Base-by-base conservation (phyloP, 2,329 filamentous ascomycete genomes). In the Penicillium expansum region DNA sequence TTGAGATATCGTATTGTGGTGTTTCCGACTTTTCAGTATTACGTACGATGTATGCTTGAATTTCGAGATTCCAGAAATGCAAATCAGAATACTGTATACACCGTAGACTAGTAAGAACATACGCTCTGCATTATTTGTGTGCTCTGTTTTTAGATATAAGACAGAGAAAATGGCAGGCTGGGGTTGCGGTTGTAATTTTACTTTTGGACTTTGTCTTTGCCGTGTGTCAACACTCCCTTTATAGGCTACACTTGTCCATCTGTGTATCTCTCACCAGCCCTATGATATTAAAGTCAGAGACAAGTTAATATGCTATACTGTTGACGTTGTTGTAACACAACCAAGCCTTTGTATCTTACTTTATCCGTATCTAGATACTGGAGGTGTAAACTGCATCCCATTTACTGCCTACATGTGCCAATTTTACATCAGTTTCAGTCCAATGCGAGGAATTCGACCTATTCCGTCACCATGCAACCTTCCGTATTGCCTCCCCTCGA, bases 181-280 rank as follows among this genome's bases (percentile, higher is more conserved):
- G 48, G 27, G 27, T 54, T 52, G 48, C 33, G 32, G 48, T 56
- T 56, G 29, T 48, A 47, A 52, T 42, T n/a, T n/a, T 41, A 5
- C 20, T 38, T 49, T 6, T 44, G n/a, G 39, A 56, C 22, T 39
- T 24, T 33, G 11, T 27, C 13, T 27, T 55, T 56, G 33, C 33
- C 48, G 41, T 20, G 29, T 52, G 54, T 42, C n/a, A 52, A 22
- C n/a, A 24, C 30, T 18, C 13, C 11, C n/a, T 38, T 27, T 38
- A 3, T 27, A 24, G 22, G 35, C 29, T 16, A 54, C 41, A 29
- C 24, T 35, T 45, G 8, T n/a, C 24, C 14, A 16, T 29, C 8
- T 20, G 30, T 37, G 11, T 13, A 43, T 6, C 20, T 27, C 30
- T 39, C 13, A 33, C 29, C 44, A 33, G 37, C 30, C 38, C 22